Conservation (phyloP, 257 asterid genomes). For the Knoxia roxburghii region DNA sequence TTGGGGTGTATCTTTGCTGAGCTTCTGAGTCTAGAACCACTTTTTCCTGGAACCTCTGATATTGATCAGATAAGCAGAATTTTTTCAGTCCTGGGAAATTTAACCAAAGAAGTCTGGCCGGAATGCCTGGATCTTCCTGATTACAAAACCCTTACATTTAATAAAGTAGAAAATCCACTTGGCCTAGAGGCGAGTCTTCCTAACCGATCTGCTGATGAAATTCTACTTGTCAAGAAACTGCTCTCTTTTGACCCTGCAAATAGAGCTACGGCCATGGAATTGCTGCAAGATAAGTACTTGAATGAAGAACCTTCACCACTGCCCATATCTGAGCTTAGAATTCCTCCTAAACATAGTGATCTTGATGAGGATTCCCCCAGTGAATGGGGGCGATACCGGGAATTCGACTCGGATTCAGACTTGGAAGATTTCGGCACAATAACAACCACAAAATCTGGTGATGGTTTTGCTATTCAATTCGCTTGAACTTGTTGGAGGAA, state of each 20-base stretch:
- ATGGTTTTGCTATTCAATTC: conserved; percentile 64
- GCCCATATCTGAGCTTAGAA: conserved; percentile 54
- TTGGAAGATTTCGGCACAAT: conserved; percentile 62
- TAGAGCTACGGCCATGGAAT: conserved; percentile 75
- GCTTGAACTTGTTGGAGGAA: conserved; percentile 28
- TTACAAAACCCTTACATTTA: conserved; percentile 69
- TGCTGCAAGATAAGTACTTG: conserved; percentile 75
- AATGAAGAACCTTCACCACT: conserved; percentile 76
- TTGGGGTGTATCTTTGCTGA: conserved; percentile 91
- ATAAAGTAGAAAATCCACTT: conserved; percentile 55
- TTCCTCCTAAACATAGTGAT: conserved; percentile 53
- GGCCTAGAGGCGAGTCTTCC: conserved; percentile 61
- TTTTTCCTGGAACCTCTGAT: conserved; percentile 85
- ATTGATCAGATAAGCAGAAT: conserved; percentile 79
- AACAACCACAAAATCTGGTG: conserved; percentile 35
- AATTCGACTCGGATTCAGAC: conserved; percentile 63
- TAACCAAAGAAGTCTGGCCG: conserved; percentile 79
- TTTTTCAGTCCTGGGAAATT: conserved; percentile 61
- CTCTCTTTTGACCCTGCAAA: conserved; percentile 62
- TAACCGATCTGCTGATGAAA: conserved; percentile 58
- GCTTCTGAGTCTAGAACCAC: conserved; percentile 64
- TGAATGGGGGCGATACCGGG: conserved; percentile 47
- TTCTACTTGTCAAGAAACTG: conserved; percentile 51
- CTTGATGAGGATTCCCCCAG: conserved; percentile 48
- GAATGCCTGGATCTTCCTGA: conserved; percentile 78